These are phyloP conservation scores for Metschnikowia amazonensis DNA, from an alignment of 805 yeast genomes.

Conservation along the genomic window DNA sequence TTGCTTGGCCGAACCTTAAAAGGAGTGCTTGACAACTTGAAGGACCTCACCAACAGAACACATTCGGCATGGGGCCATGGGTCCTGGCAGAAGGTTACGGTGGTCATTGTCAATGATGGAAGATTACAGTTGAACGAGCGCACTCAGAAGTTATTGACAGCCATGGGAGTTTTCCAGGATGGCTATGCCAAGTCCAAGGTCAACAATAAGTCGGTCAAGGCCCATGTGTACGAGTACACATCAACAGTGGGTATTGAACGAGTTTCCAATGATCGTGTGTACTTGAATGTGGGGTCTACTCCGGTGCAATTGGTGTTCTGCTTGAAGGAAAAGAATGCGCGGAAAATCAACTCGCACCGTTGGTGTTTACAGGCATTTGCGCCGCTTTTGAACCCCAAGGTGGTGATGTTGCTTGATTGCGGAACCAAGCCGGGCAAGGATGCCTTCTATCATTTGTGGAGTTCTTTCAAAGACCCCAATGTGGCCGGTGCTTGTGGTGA, in stretches of 20 bases:
- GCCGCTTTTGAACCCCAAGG: conserved; percentile 52
- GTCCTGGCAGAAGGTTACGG: conserved; percentile 61
- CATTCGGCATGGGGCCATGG: conserved; percentile 46
- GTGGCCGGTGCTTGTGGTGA: conserved; percentile 77
- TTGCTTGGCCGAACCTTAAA: conserved; percentile 58
- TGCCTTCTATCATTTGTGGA: conserved; percentile 58
- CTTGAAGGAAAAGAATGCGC: conserved; percentile 58
- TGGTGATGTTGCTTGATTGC: conserved; percentile 56
- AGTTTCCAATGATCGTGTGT: conserved; percentile 56
- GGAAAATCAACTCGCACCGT: conserved; percentile 63
- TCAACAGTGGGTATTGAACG: conserved; percentile 56
- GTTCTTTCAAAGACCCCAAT: conserved; percentile 50
- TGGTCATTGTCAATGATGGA: conserved; percentile 61
- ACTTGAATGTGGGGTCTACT: conserved; percentile 60
- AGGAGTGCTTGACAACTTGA: conserved; percentile 61
- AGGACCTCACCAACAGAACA: conserved; percentile 48
- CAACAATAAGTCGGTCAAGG: conserved; percentile 57
- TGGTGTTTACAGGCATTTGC: conserved; percentile 69
- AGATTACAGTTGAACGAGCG: conserved; percentile 61
- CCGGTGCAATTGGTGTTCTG: conserved; percentile 63
- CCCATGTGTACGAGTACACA: conserved; percentile 65
- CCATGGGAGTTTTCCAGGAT: conserved; percentile 63
- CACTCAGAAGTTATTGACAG: conserved; percentile 60
- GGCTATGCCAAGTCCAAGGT: conserved; percentile 60
- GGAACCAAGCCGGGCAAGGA: conserved; percentile 62